These are phyloP conservation scores for Phymatotrichopsis omnivora DNA, from an alignment of 2,329 filamentous ascomycete genomes.

Conservation along the genomic window DNA sequence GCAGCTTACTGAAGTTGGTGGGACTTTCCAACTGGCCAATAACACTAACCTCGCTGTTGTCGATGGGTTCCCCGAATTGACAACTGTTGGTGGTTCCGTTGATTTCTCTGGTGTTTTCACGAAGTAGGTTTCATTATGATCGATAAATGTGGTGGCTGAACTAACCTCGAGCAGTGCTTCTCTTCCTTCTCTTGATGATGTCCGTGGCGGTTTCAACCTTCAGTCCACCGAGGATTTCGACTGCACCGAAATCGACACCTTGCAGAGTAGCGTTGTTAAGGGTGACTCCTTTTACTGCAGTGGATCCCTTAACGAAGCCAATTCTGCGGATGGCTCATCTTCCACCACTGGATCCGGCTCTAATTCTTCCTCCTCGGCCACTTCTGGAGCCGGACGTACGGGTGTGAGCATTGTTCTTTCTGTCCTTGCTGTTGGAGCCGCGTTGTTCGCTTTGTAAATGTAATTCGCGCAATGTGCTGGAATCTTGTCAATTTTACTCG, in stretches of 20 bases:
- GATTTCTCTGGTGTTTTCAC: conserved; percentile 77
- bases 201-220: conserved; percentile 62
- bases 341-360: conserved; percentile 31
- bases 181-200: conserved; percentile 56
- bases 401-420: conserved; percentile 23
- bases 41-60: conserved; percentile 65
- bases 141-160: conserved; percentile 32
- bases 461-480: conserved; percentile 8
- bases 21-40: conserved; percentile 79
- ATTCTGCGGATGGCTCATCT: conserved; percentile 22
- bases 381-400: conserved; percentile 33
- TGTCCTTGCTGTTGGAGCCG: conserved; percentile 21
- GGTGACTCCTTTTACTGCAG: conserved; percentile 43
- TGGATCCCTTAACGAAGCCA: conserved; percentile 43
- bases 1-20: conserved; percentile 55
- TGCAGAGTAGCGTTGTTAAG: conserved; percentile 39
- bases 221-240: conserved; percentile 54
- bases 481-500: conserved; percentile 18
- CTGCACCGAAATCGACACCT: conserved; percentile 45
- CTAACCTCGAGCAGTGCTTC: conserved; percentile 47
- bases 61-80: conserved; percentile 56
- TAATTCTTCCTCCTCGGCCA: conserved; percentile 33
- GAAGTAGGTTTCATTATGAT: conserved; percentile 48
- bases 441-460: conserved; percentile 27
- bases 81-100: conserved; percentile 66